These are phyloP conservation scores for Senecio squalidus DNA, from an alignment of 140 eudicot species.

Conservation along the genomic window DNA sequence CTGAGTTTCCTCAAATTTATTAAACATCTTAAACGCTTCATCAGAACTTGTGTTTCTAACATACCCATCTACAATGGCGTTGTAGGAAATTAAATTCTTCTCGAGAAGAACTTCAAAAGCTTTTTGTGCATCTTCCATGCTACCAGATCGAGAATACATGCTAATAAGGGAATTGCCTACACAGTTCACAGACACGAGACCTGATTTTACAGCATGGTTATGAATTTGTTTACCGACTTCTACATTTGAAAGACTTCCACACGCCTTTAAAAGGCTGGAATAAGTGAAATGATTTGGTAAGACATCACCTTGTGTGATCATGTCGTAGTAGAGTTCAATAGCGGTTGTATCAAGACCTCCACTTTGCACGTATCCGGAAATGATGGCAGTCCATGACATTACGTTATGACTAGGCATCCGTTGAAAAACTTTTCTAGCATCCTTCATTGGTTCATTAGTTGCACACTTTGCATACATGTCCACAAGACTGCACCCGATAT, in stretches of 20 bases:
- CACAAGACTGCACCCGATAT: constrained; percentile 54
- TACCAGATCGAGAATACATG: constrained; percentile 70
- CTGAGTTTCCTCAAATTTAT: constrained; percentile 34
- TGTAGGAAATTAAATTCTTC: constrained; percentile 64
- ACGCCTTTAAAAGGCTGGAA: constrained; percentile 66
- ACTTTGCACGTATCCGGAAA: constrained; percentile 61
- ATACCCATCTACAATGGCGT: constrained; percentile 56
- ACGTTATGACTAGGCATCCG: constrained; percentile 57
- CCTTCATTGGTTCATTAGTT: constrained; percentile 38
- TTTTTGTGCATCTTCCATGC: constrained; percentile 66
- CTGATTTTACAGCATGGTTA: constrained; percentile 57
- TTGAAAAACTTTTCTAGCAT: constrained; percentile 58
- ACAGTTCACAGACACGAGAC: constrained; percentile 48
- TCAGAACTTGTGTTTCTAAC: constrained; percentile 33
- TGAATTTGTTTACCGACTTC: constrained; percentile 57
- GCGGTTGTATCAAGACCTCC: constrained; percentile 57
- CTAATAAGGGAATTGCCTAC: constrained; percentile 73
- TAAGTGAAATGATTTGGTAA: constrained; percentile 71
- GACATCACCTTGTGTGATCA: constrained; percentile 50
- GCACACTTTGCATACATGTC: constrained; percentile 85
- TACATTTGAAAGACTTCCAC: constrained; percentile 46
- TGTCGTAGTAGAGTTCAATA: constrained; percentile 44
- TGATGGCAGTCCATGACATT: constrained; percentile 86
- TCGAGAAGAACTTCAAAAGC: constrained; percentile 67
- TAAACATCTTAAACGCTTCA: constrained; percentile 51